phyloP scores from a whole-genome alignment of 495 filamentous ascomycete genomes.

The Gamarada debralockiae region DNA sequence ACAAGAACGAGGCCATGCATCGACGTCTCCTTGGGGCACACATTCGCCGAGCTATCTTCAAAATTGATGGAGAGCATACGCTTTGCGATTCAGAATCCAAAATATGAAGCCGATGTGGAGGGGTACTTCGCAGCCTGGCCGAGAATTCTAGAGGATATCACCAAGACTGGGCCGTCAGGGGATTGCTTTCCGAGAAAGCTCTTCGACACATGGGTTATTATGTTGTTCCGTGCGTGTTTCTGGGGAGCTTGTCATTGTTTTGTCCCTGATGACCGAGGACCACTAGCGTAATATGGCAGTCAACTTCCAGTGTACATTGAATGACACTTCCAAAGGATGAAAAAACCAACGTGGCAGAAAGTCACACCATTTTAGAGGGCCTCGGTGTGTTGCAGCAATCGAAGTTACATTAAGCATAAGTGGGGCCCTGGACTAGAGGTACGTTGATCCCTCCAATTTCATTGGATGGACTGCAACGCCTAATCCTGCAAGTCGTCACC shows the following conservation, averaged over 20 bases:
- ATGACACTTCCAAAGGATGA: no score
- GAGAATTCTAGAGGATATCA: constrained; percentile 16
- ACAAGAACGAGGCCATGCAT: constrained; percentile 3
- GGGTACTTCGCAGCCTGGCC: constrained; percentile 16
- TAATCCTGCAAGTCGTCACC: no score
- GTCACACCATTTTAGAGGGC: no score
- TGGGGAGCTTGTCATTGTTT: constrained; percentile 28
- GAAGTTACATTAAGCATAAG: no score
- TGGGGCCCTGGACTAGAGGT: no score
- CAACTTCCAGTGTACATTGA: constrained; percentile 28
- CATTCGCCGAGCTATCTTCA: constrained; percentile 8
- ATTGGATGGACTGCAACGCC: no score
- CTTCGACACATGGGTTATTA: constrained; percentile 26
- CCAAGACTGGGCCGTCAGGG: background rate
- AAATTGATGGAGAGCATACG: constrained; percentile 1
- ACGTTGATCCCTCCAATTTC: no score
- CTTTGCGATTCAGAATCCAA: background rate
- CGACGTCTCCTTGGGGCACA: constrained; percentile 11
- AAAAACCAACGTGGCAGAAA: no score
- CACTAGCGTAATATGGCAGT: constrained; percentile 25
- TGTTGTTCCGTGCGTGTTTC: constrained; percentile 27
- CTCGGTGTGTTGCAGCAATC: no score
- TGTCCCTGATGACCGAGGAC: constrained; percentile 21
- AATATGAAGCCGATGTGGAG: constrained; percentile 15
- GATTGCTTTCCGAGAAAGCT: background rate